phyloP scores from a whole-genome alignment of 2,329 filamentous ascomycete genomes.

The Amauroascus verrucosus region DNA sequence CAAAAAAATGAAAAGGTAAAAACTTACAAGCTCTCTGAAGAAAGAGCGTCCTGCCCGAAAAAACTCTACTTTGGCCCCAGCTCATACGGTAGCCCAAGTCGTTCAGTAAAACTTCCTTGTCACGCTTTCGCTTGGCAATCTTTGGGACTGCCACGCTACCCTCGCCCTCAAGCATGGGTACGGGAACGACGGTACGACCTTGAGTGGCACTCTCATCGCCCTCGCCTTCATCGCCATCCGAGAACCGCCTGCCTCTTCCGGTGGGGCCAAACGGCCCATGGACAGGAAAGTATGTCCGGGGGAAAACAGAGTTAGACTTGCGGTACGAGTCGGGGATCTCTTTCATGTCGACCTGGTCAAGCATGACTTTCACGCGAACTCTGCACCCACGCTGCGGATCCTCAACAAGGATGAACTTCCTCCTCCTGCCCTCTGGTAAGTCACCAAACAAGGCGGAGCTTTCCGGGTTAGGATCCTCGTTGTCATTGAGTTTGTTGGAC shows the following conservation, averaged over 20 bases:
- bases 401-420: slow-evolving; percentile 94
- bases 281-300: slow-evolving; percentile 80
- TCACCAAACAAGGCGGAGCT: slow-evolving; percentile 72
- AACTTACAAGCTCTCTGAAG: slow-evolving; percentile 81
- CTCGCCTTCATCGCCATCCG: slow-evolving; percentile 29
- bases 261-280: slow-evolving; percentile 65
- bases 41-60: slow-evolving; percentile 76
- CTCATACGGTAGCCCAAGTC: slow-evolving; percentile 92
- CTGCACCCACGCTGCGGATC: slow-evolving; percentile 71
- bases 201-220: slow-evolving; percentile 28
- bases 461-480: slow-evolving; percentile 23
- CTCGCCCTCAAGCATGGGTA: slow-evolving; percentile 58
- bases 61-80: slow-evolving; percentile 89
- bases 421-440: slow-evolving; percentile 77
- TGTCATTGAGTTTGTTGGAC: slow-evolving; percentile 14
- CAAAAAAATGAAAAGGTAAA: too few species aligned
- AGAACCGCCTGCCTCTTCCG: slow-evolving; percentile 63
- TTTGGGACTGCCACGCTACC: slow-evolving; percentile 64
- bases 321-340: slow-evolving; percentile 95
- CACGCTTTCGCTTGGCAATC: slow-evolving; percentile 57
- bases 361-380: slow-evolving; percentile 78
- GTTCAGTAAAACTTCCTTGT: slow-evolving; percentile 81
- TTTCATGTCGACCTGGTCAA: slow-evolving; percentile 88
- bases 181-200: slow-evolving; percentile 46
- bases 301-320: slow-evolving; percentile 78